phyloP scores from a whole-genome alignment of 352 stramenopile genomes.

The Pythium utonaiense region DNA sequence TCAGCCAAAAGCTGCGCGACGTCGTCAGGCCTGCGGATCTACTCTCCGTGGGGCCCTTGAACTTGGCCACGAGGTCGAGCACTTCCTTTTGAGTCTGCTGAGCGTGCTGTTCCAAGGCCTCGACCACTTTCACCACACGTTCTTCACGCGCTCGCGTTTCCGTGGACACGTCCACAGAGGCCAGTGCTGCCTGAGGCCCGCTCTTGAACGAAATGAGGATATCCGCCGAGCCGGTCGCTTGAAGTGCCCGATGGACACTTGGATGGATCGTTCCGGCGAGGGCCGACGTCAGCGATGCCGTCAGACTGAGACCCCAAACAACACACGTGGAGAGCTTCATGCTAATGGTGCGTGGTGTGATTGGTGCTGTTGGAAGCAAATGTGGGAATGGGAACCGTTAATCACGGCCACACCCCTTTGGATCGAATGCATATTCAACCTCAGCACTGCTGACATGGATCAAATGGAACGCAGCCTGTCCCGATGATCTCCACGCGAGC shows the following conservation, averaged over 20 bases:
- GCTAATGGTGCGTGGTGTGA: not conserved
- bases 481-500: not conserved
- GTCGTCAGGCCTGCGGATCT: not conserved
- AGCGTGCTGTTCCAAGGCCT: slow-evolving; percentile 17
- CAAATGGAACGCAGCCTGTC: not conserved
- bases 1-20: slow-evolving; percentile 21
- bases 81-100: slow-evolving; percentile 6
- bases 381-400: not conserved
- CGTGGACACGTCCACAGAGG: slow-evolving; percentile 5
- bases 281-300: not conserved
- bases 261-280: slow-evolving; percentile 14
- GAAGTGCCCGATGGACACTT: slow-evolving; percentile 20
- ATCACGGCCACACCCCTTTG: too few species aligned
- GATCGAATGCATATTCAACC: not conserved
- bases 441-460: not conserved
- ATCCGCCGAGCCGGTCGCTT: slow-evolving; percentile 8
- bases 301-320: not conserved
- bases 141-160: slow-evolving; percentile 9
- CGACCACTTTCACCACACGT: slow-evolving; percentile 10
- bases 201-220: slow-evolving; percentile 24
- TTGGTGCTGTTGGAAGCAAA: not conserved
- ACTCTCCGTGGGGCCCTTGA: not conserved
- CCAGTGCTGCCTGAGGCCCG: slow-evolving; percentile 7
- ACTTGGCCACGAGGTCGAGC: slow-evolving; percentile 17
- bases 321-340: slow-evolving; percentile 5